Evolutionary conservation across 1,284 basidiomycete species (phyloP).

Genomic region (Cryptococcus sp.): DNA sequence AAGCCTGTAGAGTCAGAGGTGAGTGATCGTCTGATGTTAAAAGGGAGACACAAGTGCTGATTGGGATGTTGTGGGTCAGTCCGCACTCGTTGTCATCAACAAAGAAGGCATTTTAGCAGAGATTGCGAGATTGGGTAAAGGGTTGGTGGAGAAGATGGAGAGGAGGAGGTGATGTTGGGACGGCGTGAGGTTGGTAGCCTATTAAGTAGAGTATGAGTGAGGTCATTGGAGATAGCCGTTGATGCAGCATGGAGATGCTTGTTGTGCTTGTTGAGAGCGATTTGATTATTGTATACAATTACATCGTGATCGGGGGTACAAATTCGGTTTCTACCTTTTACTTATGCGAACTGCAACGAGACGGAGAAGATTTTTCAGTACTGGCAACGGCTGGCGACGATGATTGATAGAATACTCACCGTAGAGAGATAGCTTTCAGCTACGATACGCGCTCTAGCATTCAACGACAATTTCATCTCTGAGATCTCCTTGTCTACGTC

Average conservation of each 20-base stretch:
- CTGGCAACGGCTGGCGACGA: no score
- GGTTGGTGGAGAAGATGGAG: slow-evolving; percentile 63
- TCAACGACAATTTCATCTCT: slow-evolving; percentile 71
- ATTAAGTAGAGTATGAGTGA: neutral
- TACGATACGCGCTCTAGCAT: slow-evolving; percentile 94
- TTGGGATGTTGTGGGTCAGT: slow-evolving; percentile 31
- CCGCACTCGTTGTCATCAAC: slow-evolving; percentile 70
- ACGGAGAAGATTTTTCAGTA: neutral
- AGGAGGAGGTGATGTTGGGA: slow-evolving; percentile 4
- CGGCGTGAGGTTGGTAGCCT: no score
- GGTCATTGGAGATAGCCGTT: neutral
- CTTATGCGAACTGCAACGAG: slow-evolving; percentile 14
- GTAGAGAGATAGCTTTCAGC: slow-evolving; percentile 66
- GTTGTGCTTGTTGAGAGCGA: no score
- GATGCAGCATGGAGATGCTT: neutral
- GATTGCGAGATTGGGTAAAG: slow-evolving; percentile 73
- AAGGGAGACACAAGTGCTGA: slow-evolving; percentile 2
- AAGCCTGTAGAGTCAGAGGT: slow-evolving; percentile 55
- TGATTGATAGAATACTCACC: slow-evolving; percentile 31
- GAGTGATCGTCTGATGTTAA: slow-evolving; percentile 7
- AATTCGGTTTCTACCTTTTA: neutral
- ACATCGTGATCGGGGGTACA: slow-evolving; percentile 9
- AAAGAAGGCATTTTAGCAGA: slow-evolving; percentile 69
- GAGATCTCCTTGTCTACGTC: slow-evolving; percentile 71
- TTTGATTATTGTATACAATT: slow-evolving; percentile 4